Evolutionary conservation across 2,329 filamentous ascomycete genomes (phyloP).

Genomic region (Coniochaeta sp.): DNA sequence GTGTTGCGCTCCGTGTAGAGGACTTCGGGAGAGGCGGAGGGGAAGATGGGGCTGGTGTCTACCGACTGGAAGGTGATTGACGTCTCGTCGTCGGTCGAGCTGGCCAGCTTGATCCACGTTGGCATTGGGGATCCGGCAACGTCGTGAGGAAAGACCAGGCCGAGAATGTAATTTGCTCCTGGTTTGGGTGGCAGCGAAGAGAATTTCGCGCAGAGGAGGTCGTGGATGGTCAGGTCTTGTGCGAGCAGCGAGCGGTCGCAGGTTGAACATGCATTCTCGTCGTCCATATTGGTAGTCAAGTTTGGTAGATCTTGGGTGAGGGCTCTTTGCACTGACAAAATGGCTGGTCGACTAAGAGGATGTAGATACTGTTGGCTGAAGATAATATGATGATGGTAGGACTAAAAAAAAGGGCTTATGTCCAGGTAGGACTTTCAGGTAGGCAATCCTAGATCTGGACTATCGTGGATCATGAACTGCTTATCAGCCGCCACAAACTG

Average conservation of each 20-base stretch:
- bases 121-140: background rate
- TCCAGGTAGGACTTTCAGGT: too few species aligned
- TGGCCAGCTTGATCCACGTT: background rate
- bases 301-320: too few species aligned
- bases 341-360: too few species aligned
- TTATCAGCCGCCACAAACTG: too few species aligned
- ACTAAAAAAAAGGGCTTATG: too few species aligned
- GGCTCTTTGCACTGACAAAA: too few species aligned
- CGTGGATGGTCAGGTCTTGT: background rate
- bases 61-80: slow-evolving; percentile 1
- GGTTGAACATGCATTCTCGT: background rate
- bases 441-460: too few species aligned
- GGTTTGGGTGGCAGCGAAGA: background rate
- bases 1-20: slow-evolving; percentile 3
- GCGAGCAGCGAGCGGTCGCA: background rate
- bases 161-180: background rate
- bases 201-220: background rate
- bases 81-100: background rate
- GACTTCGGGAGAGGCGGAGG: background rate
- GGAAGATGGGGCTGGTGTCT: background rate
- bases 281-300: background rate
- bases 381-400: too few species aligned
- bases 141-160: background rate
- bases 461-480: too few species aligned
- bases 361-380: too few species aligned